Conservation (phyloP, 768 basidiomycete genomes). For the Hysterangium stoloniferum region DNA sequence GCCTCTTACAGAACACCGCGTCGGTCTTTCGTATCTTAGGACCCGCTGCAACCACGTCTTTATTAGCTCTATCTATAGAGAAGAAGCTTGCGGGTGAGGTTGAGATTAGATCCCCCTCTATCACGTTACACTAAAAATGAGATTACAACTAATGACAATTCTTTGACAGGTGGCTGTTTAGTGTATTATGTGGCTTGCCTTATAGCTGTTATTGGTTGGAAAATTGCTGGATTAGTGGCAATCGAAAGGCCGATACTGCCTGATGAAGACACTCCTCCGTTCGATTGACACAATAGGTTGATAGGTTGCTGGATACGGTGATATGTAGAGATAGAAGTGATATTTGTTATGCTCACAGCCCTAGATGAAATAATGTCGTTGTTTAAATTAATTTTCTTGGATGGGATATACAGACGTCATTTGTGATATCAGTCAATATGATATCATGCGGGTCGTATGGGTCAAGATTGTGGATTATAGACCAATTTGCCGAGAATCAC, state of each 20-base stretch:
- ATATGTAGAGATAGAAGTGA: no score
- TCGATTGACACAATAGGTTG: constrained; percentile 1
- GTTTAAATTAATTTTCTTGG: no score
- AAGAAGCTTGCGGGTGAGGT: constrained; percentile 37
- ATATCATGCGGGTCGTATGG: no score
- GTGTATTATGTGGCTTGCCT: constrained; percentile 4
- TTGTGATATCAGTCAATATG: no score
- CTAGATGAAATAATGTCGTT: no score
- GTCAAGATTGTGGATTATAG: constrained; percentile 36
- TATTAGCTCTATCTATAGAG: constrained; percentile 55
- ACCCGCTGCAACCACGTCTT: constrained; percentile 45
- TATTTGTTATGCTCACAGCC: no score
- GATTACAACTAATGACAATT: neutral
- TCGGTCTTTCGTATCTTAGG: constrained; percentile 43
- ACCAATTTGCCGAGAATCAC: constrained; percentile 75
- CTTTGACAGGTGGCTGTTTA: constrained; percentile 3
- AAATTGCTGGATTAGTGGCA: neutral
- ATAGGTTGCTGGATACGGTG: no score
- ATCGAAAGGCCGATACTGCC: neutral
- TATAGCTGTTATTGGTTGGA: constrained; percentile 1
- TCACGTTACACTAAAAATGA: no score
- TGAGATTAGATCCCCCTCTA: no score
- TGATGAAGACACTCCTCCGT: neutral
- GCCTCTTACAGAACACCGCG: constrained; percentile 45
- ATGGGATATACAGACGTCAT: no score